Conservation (phyloP, 768 basidiomycete genomes). For the Leccinum barrowsii region DNA sequence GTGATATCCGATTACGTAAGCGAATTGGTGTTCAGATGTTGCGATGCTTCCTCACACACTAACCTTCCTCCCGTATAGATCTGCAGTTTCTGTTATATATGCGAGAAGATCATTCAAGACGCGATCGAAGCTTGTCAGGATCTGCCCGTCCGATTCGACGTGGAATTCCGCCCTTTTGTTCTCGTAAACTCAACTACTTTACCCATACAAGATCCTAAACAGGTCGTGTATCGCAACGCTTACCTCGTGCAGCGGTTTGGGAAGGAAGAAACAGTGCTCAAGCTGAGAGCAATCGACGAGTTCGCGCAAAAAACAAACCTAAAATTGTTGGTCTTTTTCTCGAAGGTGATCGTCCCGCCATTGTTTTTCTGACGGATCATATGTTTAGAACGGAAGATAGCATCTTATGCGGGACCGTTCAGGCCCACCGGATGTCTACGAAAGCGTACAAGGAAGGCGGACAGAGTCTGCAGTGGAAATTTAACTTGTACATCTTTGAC, state of each 20-base stretch:
- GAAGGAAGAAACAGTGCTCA: conserved; percentile 23
- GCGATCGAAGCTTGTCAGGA: conserved; percentile 32
- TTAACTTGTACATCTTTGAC: conserved; percentile 38
- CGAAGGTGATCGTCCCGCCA: background rate
- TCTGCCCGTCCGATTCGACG: conserved; percentile 30
- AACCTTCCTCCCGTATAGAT: conserved; percentile 12
- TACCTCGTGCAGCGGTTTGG: conserved; percentile 24
- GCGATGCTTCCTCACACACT: background rate
- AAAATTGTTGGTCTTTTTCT: conserved; percentile 19
- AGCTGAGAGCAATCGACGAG: conserved; percentile 21
- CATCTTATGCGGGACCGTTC: conserved; percentile 34
- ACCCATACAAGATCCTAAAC: background rate
- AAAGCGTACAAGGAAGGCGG: conserved; percentile 40
- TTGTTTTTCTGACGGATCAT: background rate
- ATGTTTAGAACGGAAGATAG: conserved; percentile 34
- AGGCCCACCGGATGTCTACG: conserved; percentile 41
- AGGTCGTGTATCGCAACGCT: conserved; percentile 16
- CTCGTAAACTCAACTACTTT: conserved; percentile 14
- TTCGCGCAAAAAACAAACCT: conserved; percentile 24
- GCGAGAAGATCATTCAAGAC: conserved; percentile 30
- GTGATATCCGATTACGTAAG: conserved; percentile 32
- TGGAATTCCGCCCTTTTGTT: conserved; percentile 32
- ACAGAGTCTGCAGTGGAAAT: conserved; percentile 32
- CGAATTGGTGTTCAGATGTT: background rate
- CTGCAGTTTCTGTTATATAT: conserved; percentile 37